Conservation (phyloP, 2,329 filamentous ascomycete species). For the Ophiognomonia clavigignenti-juglandacearum region DNA sequence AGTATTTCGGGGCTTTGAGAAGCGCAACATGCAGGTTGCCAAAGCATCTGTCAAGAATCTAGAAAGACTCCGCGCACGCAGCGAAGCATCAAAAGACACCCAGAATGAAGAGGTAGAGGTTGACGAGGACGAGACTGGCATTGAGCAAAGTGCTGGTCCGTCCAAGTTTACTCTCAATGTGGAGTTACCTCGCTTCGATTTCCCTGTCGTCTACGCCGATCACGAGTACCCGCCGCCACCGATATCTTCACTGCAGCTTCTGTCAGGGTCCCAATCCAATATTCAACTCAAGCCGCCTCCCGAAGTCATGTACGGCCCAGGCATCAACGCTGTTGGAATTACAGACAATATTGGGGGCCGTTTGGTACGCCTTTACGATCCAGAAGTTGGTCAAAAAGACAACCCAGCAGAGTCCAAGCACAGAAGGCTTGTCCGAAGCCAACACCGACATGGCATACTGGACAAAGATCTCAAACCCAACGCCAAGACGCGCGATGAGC, state of each 20-base stretch:
- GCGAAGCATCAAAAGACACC: conserved; percentile 24
- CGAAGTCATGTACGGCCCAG: conserved; percentile 84
- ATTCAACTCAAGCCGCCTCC: conserved; percentile 74
- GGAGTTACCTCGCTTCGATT: conserved; percentile 91
- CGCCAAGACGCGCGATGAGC: conserved; percentile 87
- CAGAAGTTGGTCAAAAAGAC: conserved; percentile 81
- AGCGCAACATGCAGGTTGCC: conserved; percentile 61
- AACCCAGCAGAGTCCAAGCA: conserved; percentile 97
- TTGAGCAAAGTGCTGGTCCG: conserved; percentile 40
- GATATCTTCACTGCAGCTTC: conserved; percentile 67
- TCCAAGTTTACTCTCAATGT: conserved; percentile 78
- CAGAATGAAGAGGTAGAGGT: conserved; percentile 32
- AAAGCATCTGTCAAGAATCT: conserved; percentile 57
- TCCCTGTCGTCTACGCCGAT: conserved; percentile 91
- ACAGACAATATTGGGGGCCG: conserved; percentile 48
- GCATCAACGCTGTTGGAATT: conserved; percentile 67
- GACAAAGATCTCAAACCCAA: conserved; percentile 96
- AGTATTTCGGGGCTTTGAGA: conserved; percentile 87
- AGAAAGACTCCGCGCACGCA: conserved; percentile 40
- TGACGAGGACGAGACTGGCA: conserved; percentile 23
- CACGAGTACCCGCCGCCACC: conserved; percentile 86
- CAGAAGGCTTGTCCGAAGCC: conserved; percentile 82
- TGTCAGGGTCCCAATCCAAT: conserved; percentile 59
- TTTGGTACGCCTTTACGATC: conserved; percentile 85
- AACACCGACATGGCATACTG: conserved; percentile 83